A percentile compares a stretch with the other conserved stretches of the same genome.
These are phyloP conservation scores for Leccinum broughii DNA, from an alignment of 768 basidiomycete genomes.

Conservation along the genomic window DNA sequence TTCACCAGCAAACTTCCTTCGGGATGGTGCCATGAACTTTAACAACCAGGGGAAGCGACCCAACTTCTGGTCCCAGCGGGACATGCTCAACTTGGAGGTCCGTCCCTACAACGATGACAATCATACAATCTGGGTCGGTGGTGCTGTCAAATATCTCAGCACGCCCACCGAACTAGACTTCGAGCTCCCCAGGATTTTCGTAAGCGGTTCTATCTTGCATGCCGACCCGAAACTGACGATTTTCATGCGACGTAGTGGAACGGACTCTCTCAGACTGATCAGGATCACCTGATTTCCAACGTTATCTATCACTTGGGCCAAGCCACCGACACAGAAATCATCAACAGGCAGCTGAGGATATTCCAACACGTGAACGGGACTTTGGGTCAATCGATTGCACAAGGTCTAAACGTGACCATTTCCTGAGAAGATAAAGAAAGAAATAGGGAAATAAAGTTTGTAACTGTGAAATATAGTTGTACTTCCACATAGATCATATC, in stretches of 20 bases:
- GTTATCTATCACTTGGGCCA: slow-evolving; percentile 39
- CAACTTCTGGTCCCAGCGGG: slow-evolving; percentile 39
- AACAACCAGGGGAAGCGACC: slow-evolving; percentile 42
- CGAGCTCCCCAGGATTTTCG: slow-evolving; percentile 39
- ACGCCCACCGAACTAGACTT: slow-evolving; percentile 40
- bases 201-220: slow-evolving; percentile 1
- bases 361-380: slow-evolving; percentile 40
- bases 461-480: background rate
- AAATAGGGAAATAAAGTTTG: background rate
- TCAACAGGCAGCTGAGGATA: slow-evolving; percentile 34
- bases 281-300: slow-evolving; percentile 40
- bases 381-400: slow-evolving; percentile 38
- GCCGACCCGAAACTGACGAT: background rate
- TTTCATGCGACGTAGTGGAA: slow-evolving; percentile 26
- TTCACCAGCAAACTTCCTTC: slow-evolving; percentile 37
- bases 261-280: slow-evolving; percentile 34
- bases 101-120: slow-evolving; percentile 40
- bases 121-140: slow-evolving; percentile 43
- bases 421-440: background rate
- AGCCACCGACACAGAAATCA: slow-evolving; percentile 30
- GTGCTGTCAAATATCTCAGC: slow-evolving; percentile 39
- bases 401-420: slow-evolving; percentile 30
- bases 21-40: slow-evolving; percentile 40
- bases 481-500: background rate
- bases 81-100: slow-evolving; percentile 33